phyloP scores from a whole-genome alignment of 257 asterid species.

The Euphrasia confusa region DNA sequence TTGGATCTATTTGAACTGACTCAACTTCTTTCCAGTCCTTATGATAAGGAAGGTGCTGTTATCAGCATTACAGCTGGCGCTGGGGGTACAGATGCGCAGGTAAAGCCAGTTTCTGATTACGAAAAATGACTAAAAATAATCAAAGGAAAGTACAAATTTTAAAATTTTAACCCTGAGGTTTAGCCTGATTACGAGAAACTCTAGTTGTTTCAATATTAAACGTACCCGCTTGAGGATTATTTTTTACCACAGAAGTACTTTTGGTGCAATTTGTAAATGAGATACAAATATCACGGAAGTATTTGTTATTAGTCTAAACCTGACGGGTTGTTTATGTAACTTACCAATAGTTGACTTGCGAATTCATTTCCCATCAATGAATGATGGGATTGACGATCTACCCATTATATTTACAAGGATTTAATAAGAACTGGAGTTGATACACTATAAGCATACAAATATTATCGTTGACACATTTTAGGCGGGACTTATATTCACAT shows the following conservation, averaged over 20 bases:
- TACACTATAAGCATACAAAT: neutral
- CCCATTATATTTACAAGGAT: neutral
- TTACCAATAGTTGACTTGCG: neutral
- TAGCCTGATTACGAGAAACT: neutral
- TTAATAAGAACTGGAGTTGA: neutral
- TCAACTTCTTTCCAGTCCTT: constrained; percentile 92
- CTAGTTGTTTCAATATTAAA: neutral
- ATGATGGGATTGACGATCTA: constrained; percentile 6
- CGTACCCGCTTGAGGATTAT: neutral
- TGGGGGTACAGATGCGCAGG: constrained; percentile 99
- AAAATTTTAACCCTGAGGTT: neutral
- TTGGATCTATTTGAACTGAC: constrained; percentile 80
- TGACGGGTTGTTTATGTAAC: neutral
- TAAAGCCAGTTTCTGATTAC: constrained; percentile 28
- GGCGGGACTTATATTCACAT: neutral
- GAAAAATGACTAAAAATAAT: neutral
- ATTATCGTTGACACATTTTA: neutral
- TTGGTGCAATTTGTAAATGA: neutral
- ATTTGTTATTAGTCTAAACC: neutral
- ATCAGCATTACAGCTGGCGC: constrained; percentile 87
- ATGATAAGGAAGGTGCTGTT: constrained; percentile 93
- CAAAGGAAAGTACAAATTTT: neutral
- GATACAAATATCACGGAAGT: neutral
- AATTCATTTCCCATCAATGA: neutral
- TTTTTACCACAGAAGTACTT: neutral